Percentiles rank a stretch among this genome's conserved stretches.
phyloP scores from a whole-genome alignment of 2,329 filamentous ascomycete species.

The Mollisia scopiformis region DNA sequence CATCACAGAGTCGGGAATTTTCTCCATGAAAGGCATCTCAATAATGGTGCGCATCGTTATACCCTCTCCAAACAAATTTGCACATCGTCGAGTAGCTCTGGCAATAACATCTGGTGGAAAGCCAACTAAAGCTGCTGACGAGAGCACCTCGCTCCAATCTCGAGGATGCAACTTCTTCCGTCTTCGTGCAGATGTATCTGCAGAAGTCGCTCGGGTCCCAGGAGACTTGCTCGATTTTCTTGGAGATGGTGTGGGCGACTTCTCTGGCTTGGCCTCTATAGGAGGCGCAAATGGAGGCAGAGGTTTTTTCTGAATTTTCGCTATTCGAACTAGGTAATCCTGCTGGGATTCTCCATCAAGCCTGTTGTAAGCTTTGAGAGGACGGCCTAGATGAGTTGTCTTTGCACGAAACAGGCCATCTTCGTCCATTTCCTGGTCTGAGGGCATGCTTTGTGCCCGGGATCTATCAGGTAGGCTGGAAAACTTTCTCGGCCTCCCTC shows the following conservation, averaged over 20 bases:
- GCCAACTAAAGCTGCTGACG: conserved; percentile 74
- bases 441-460: neutral
- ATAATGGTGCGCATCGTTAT: conserved; percentile 54
- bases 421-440: conserved; percentile 1
- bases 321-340: conserved; percentile 52
- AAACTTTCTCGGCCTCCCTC: conserved; percentile 30
- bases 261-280: neutral
- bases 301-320: conserved; percentile 44
- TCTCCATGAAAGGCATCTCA: conserved; percentile 20
- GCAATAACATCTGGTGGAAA: conserved; percentile 68
- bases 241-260: conserved; percentile 4
- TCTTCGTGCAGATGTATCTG: conserved; percentile 5
- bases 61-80: conserved; percentile 71
- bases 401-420: conserved; percentile 21
- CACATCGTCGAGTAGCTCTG: conserved; percentile 74
- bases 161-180: conserved; percentile 39
- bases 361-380: conserved; percentile 30
- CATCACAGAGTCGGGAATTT: conserved; percentile 14
- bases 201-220: conserved; percentile 11
- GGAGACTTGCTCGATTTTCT: conserved; percentile 9
- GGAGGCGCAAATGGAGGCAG: conserved; percentile 40
- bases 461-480: conserved; percentile 23
- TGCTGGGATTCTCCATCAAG: conserved; percentile 38
- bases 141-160: conserved; percentile 87
- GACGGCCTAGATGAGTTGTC: conserved; percentile 28